Evolutionary conservation across 176 grass and related monocot species (phyloP).

Genomic region (Avena insularis): DNA sequence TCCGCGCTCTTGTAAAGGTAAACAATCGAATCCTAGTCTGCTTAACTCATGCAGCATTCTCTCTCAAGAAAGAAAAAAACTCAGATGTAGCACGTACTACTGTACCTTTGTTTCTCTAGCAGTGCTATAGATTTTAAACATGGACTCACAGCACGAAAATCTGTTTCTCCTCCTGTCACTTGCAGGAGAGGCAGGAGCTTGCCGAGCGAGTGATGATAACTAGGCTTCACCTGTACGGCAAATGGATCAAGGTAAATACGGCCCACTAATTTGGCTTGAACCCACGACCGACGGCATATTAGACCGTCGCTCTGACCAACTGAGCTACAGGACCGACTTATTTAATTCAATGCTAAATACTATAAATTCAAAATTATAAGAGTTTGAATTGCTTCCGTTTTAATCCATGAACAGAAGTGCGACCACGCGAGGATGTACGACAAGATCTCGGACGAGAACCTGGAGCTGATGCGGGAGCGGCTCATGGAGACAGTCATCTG

Average conservation of each 20-base stretch:
- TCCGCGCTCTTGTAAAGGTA: conserved; percentile 82
- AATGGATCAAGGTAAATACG: conserved; percentile 68
- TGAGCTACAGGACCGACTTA: background rate
- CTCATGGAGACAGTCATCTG: conserved; percentile 82
- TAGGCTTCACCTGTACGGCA: conserved; percentile 80
- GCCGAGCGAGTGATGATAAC: conserved; percentile 94
- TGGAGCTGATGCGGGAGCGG: conserved; percentile 63
- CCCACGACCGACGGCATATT: background rate
- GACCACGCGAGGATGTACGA: conserved; percentile 58
- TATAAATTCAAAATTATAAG: background rate
- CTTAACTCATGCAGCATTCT: background rate
- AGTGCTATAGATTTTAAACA: no score
- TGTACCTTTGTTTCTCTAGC: no score
- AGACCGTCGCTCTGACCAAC: background rate
- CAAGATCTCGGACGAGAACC: conserved; percentile 62
- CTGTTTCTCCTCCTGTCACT: background rate
- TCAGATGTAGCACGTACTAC: background rate
- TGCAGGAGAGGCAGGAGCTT: conserved; percentile 71
- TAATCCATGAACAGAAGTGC: conserved; percentile 21
- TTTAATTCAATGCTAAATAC: fast-evolving
- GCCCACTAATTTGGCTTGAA: background rate
- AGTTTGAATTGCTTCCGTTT: background rate
- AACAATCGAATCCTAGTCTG: background rate
- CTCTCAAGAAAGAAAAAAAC: no score
- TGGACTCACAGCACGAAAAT: no score